Base-by-base conservation (phyloP, 345 rosid species). In the Bruguiera parviflora region DNA sequence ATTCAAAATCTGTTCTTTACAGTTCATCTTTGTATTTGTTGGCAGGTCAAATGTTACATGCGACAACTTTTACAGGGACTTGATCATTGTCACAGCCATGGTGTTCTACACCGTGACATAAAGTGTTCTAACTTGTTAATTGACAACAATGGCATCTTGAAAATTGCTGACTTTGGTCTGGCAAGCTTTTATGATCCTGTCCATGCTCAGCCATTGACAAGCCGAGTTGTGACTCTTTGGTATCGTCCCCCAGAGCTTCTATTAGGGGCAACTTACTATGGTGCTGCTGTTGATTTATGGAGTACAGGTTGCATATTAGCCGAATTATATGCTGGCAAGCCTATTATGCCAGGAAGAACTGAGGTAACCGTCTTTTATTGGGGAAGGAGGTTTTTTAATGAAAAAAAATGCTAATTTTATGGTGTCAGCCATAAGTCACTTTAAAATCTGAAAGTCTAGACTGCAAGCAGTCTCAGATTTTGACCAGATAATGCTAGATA, bases 261-360 rank as follows among this genome's bases (percentile, higher is more conserved):
- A n/a, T 92, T 95, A 25, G 99, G 99, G 61, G 99, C 99, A 64
- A 95, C 93, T 37, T 85, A 77, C 72, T 95, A 95, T 65, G 87
- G 92, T 51, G 84, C 87, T 64, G 89, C 97, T 61, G 97, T 95
- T 66, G 99, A 95, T 81, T 83, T 92, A 67, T 95, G 99, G 99
- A 95, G 99, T 73, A 69, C 93, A 5, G 99, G 99, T 66, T 95
- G 99, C 78, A 92, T 95, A 80, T 91, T 92, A 72, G 96, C 99
- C 32, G 99, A 95, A 65, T 65, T 95, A 39, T 92, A 92, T 75
- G 93, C 96, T 16, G 99, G 99, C 81, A 95, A 95, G 83, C 99
- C 97, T 69, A 92, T 95, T n/a, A 92, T 95, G 99, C 99, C 97
- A 31, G 99, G 99, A 83, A 87, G 97, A 87, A 95, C 99, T 19